Evolutionary conservation across 441 rosid species (phyloP).

Genomic region (Hura crepitans): DNA sequence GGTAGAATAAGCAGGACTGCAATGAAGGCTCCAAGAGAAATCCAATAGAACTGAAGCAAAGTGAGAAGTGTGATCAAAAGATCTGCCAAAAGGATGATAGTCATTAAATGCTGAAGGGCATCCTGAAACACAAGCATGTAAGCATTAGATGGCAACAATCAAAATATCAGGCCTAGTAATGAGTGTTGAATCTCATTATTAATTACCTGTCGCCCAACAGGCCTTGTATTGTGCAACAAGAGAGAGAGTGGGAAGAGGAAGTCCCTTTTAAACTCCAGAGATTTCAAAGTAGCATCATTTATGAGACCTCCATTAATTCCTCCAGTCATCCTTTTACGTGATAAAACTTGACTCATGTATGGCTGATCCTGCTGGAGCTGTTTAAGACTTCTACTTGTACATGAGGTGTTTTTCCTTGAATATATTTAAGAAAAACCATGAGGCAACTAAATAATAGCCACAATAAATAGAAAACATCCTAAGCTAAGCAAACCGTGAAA

Average conservation of each 20-base stretch:
- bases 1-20: constrained; percentile 90
- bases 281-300: constrained; percentile 63
- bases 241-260: constrained; percentile 75
- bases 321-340: constrained; percentile 82
- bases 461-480: constrained; percentile 12
- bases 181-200: constrained; percentile 17
- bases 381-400: constrained; percentile 40
- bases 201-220: constrained; percentile 85
- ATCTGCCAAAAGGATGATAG: constrained; percentile 84
- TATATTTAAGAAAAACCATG: not conserved
- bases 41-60: constrained; percentile 87
- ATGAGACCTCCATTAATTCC: constrained; percentile 91
- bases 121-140: constrained; percentile 55
- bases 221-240: constrained; percentile 77
- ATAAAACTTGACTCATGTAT: constrained; percentile 57
- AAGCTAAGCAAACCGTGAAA: not conserved
- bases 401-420: constrained; percentile 47
- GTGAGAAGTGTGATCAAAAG: constrained; percentile 77
- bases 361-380: constrained; percentile 57
- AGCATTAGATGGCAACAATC: constrained; percentile 18
- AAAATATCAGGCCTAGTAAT: constrained; percentile 2
- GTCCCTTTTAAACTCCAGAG: constrained; percentile 70
- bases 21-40: constrained; percentile 80
- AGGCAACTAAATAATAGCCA: constrained; percentile 19
- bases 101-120: constrained; percentile 65